Conservation (phyloP, 2,329 filamentous ascomycete species). For the Alternaria sp. region DNA sequence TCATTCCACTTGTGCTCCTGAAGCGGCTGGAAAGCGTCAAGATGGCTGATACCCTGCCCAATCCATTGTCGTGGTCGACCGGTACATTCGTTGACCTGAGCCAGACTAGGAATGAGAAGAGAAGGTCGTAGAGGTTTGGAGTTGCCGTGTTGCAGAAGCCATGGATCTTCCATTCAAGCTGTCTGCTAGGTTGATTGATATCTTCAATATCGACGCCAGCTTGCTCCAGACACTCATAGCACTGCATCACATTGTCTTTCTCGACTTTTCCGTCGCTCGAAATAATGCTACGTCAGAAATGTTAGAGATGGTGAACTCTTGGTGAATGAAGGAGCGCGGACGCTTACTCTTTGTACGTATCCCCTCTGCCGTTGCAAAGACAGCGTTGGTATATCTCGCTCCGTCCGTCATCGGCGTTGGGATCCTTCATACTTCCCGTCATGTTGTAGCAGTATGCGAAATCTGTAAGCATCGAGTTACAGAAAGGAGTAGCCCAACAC, state of each 20-base stretch:
- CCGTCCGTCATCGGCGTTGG: conserved; percentile 1
- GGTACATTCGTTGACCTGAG: neutral
- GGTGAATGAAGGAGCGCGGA: neutral
- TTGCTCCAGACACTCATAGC: conserved; percentile 12
- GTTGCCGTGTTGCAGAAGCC: conserved; percentile 12
- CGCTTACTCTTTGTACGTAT: conserved; percentile 2
- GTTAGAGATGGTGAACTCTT: neutral
- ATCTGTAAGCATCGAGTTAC: neutral
- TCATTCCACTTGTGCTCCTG: neutral
- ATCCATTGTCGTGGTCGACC: neutral
- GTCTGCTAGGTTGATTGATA: neutral
- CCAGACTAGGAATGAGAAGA: conserved; percentile 4
- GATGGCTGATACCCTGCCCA: neutral
- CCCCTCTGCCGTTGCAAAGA: neutral
- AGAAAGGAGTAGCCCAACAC: neutral
- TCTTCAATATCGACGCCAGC: conserved; percentile 1
- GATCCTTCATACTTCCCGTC: neutral
- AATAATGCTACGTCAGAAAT: neutral
- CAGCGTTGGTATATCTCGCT: conserved; percentile 1
- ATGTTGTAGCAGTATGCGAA: conserved; percentile 1
- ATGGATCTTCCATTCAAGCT: conserved; percentile 5
- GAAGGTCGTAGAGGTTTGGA: conserved; percentile 1
- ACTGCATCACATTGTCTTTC: neutral
- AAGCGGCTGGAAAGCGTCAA: neutral
- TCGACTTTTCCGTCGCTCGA: neutral